Conservation (phyloP, 1,284 basidiomycete species). For the Marasmius tenuissimus region DNA sequence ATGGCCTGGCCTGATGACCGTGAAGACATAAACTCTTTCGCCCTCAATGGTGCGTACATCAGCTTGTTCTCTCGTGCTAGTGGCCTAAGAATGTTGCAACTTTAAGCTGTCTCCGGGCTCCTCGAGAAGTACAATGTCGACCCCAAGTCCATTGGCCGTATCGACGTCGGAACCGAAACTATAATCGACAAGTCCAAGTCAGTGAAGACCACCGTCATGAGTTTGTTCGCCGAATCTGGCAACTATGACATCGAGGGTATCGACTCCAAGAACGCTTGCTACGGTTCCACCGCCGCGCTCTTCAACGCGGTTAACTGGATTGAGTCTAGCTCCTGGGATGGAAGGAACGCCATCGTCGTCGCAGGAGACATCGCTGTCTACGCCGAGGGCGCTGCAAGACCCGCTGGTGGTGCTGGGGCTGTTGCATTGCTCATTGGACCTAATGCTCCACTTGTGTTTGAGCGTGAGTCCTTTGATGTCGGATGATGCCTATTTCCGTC, state of each 20-base stretch:
- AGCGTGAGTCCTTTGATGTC: slow-evolving; percentile 66
- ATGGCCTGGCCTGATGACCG: slow-evolving; percentile 98
- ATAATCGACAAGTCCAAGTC: slow-evolving; percentile 99
- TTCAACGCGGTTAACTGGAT: slow-evolving; percentile 99
- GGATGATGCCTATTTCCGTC: slow-evolving; percentile 3
- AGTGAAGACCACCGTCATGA: slow-evolving; percentile 98
- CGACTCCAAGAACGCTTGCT: slow-evolving; percentile 99
- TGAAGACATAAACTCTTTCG: slow-evolving; percentile 99
- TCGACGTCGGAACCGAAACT: slow-evolving; percentile 98
- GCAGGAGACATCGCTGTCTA: slow-evolving; percentile 98
- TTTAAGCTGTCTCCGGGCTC: slow-evolving; percentile 78
- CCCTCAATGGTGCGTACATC: slow-evolving; percentile 79
- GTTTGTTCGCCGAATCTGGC: slow-evolving; percentile 88
- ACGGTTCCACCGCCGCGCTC: slow-evolving; percentile 96
- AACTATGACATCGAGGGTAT: slow-evolving; percentile 99
- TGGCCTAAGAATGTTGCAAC: slow-evolving; percentile 6
- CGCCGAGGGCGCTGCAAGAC: slow-evolving; percentile 92
- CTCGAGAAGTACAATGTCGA: slow-evolving; percentile 96
- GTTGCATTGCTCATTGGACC: slow-evolving; percentile 95
- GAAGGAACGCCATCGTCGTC: slow-evolving; percentile 96
- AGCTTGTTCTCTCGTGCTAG: not conserved
- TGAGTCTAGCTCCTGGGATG: slow-evolving; percentile 97
- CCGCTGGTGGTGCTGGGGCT: slow-evolving; percentile 96
- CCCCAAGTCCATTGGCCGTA: slow-evolving; percentile 93
- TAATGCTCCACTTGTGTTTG: slow-evolving; percentile 91